Base-by-base conservation (phyloP, 192 early-diverging fungal genomes). In the Rhizophlyctis rosea region DNA sequence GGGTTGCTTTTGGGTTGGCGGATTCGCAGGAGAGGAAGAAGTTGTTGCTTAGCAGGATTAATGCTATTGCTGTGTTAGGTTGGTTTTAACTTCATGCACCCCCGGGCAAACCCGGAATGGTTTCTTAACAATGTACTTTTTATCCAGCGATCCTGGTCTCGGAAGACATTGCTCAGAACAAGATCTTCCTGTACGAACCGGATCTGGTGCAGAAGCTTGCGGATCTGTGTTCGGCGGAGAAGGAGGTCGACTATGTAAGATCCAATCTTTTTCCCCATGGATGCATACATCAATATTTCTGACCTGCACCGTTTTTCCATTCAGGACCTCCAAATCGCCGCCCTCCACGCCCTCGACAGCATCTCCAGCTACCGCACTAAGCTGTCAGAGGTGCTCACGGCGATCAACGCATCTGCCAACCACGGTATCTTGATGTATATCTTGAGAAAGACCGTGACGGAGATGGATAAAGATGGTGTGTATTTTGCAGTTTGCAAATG, bases 401-500 rank as follows among this genome's bases (percentile, higher is more conserved):
- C 93, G 1, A 71, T 96, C 52, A 96, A 94, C 57, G 91, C 92
- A 1, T 90, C 92, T 1, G 93, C 92, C 2, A 96, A 93, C 62
- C 93, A 98, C 61, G 96, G 96, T 25, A 83, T 88, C 29, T 75
- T 98, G 14, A 87, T 98, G 75, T 88, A 85, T 57, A 78, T 89
- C 3, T 64, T 98, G 34, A 84, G 91, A 57, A 86, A 86, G 59
- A 80, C 91, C 27, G 83, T 92, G 30, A 55, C 77, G 3, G 67
- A 74, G 31, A 34, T 85, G 25, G 76, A 82, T 24, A 70, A 72
- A 4, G 55, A 76, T 61, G 36, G 61, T 70, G 31, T 13, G 63
- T 25, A 25, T n/a, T 21, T n/a, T 35, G 16, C 31, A 32, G 1
- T 2, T n/a, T n/a, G n/a, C n/a, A n/a, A n/a, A n/a, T n/a, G n/a